Base-by-base conservation (phyloP, 176 grass and related monocot species). In the Tuctoria greenei region DNA sequence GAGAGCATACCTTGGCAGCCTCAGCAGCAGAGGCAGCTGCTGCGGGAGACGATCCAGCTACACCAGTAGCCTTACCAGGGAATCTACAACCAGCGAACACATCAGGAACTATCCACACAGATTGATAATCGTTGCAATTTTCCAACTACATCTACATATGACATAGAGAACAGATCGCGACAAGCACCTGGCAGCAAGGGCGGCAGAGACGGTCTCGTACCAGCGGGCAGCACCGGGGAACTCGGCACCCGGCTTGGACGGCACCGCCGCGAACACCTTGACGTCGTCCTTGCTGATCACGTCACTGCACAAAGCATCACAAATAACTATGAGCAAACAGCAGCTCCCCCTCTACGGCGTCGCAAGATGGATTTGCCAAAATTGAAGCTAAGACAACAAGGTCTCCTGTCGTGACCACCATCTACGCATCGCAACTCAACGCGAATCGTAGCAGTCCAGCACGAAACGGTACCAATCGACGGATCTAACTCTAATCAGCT, bases 221-320 rank as follows among this genome's bases (percentile, higher is more conserved):
- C 95, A 95, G 58, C 91, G 76, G 61, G 72, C 62, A 60, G 85
- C 89, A 51, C 90, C 88, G 10, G 79, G 84, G 65, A 86, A 99
- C 75, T 77, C 82, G 0, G 76, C 83, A 63, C 89, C 87, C 11
- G 89, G 95, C 70, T 86, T 99, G 10, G 87, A 52, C 17, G 81
- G 80, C 23, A 92, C 88, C 4, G 86, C 87, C 0, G 79, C 91
- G 66, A 92, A 95, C 41, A 99, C 89, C 82, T 81, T 99, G 38
- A 92, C 24, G 26, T 95, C 95, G 45, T 99, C 91, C 79, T 94
- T 99, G 73, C 73, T 90, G 70, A 99, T 88, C 60, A 1, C 67
- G 72, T 86, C 70, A 16, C 95, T 99, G 56, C 38, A 69, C 23
- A 62, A 56, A 63, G 18, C 28, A 87, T 21, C 31, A 18, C n/a